Evolutionary conservation across 768 basidiomycete genomes (phyloP).

Genomic region (Pleurotus giganteus): DNA sequence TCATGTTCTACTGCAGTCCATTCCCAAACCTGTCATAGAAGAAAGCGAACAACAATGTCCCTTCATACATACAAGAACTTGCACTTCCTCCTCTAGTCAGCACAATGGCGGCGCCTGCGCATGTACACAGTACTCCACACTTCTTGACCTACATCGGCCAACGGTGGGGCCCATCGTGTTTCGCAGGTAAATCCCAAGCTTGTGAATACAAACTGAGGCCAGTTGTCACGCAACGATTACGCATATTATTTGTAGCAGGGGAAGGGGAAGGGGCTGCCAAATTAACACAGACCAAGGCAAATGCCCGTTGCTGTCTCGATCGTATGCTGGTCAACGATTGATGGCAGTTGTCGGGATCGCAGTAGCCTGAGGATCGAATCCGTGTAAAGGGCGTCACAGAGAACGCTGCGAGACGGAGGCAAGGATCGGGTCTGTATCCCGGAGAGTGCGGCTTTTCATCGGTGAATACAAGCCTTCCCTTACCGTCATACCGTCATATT

Average conservation of each 20-base stretch:
- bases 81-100: not conserved
- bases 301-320: no score
- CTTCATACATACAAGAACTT: constrained; percentile 1
- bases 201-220: constrained; percentile 10
- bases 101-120: not conserved
- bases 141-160: not conserved
- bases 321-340: no score
- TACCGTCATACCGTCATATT: not conserved
- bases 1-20: not conserved
- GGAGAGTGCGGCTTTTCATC: not conserved
- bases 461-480: not conserved
- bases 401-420: no score
- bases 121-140: no score
- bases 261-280: not conserved
- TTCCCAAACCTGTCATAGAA: constrained; percentile 3
- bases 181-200: not conserved
- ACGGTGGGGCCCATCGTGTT: not conserved
- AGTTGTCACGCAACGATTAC: constrained; percentile 5
- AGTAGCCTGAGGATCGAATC: not conserved
- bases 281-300: not conserved
- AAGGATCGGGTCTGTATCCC: not conserved
- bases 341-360: no score
- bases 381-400: no score
- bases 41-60: constrained; percentile 1
- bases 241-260: not conserved